A percentile compares a stretch with the other conserved stretches of the same genome.
phyloP scores from a whole-genome alignment of 768 basidiomycete genomes.

The Terana coerulea region DNA sequence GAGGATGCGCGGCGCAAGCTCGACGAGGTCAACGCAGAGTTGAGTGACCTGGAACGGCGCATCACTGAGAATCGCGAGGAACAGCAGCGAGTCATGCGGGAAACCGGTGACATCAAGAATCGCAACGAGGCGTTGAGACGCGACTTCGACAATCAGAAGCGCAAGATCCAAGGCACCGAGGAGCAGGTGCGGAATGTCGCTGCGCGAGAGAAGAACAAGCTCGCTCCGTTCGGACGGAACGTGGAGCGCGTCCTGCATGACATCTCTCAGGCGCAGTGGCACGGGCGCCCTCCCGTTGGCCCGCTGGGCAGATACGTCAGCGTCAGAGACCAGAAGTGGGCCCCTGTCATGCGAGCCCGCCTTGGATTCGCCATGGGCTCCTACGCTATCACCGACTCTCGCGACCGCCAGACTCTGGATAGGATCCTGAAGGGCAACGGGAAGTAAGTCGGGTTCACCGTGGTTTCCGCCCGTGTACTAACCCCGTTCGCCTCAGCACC shows the following conservation, averaged over 20 bases:
- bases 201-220: constrained; percentile 51
- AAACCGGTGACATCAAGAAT: neutral
- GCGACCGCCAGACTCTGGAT: constrained; percentile 58
- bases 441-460: constrained; percentile 66
- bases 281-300: constrained; percentile 64
- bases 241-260: constrained; percentile 54
- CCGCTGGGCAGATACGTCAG: constrained; percentile 81
- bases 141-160: constrained; percentile 31
- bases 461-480: neutral
- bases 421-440: constrained; percentile 50
- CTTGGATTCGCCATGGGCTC: constrained; percentile 56
- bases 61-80: constrained; percentile 9
- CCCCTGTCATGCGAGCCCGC: constrained; percentile 56
- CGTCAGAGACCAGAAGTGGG: constrained; percentile 68
- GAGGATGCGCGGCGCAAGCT: constrained; percentile 54
- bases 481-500: constrained; percentile 31
- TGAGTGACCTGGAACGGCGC: constrained; percentile 35
- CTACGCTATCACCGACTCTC: constrained; percentile 70
- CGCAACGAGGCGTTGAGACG: constrained; percentile 2
- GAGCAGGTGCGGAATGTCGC: constrained; percentile 46
- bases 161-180: constrained; percentile 42
- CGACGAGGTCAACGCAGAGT: constrained; percentile 37
- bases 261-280: constrained; percentile 54
- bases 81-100: constrained; percentile 6
- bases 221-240: constrained; percentile 58